phyloP scores from a whole-genome alignment of 208 protist species.

The Wallacemonas sp. region DNA sequence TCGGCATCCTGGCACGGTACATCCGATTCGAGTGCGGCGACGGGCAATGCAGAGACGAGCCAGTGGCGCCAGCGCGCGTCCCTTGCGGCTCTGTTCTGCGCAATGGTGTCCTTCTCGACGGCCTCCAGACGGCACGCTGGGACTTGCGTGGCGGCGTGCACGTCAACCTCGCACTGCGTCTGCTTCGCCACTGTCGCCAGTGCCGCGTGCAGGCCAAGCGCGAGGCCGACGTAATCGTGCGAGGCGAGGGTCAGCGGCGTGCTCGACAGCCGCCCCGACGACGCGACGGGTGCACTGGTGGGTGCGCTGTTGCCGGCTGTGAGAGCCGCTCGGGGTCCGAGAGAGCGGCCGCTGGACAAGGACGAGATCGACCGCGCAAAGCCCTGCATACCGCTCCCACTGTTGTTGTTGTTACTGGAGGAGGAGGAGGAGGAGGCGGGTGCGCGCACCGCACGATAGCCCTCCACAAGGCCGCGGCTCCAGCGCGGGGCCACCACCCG shows the following conservation, averaged over 20 bases:
- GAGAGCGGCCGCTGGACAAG: neutral
- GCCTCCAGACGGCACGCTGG: neutral
- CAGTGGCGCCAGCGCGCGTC: neutral
- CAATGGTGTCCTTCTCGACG: neutral
- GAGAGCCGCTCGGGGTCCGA: neutral
- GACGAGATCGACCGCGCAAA: conserved; percentile 1
- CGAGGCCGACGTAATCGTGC: neutral
- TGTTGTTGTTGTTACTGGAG: neutral
- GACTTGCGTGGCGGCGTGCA: neutral
- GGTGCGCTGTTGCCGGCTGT: neutral
- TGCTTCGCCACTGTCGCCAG: neutral
- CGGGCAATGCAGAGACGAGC: too few relatives aligned
- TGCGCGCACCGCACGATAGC: neutral
- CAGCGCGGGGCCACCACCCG: neutral
- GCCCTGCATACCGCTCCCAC: neutral
- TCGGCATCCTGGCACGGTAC: too few relatives aligned
- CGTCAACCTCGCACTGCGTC: neutral
- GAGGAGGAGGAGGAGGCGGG: neutral
- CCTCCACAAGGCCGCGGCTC: conserved; percentile 4
- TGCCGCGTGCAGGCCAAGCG: neutral
- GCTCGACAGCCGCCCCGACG: too few relatives aligned
- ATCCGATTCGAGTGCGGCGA: too few relatives aligned
- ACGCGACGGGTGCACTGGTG: too few relatives aligned
- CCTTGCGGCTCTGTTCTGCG: neutral
- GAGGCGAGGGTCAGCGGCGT: neutral